phyloP scores from a whole-genome alignment of 306 rosid genomes.

The Castanospermum australe region DNA sequence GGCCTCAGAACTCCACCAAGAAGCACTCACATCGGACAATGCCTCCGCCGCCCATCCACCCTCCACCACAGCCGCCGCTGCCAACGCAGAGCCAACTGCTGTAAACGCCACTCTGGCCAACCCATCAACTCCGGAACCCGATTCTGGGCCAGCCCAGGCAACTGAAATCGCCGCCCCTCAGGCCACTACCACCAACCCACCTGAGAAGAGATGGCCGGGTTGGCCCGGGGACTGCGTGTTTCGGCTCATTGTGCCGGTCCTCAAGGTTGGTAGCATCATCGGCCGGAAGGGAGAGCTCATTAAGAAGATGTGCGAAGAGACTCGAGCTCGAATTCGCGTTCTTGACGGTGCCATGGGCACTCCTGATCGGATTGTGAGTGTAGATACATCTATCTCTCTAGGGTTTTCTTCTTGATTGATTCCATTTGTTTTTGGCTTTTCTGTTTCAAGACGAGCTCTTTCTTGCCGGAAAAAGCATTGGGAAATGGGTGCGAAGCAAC shows the following conservation, averaged over 20 bases:
- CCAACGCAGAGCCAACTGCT: not conserved
- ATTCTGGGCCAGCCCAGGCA: slow-evolving; percentile 15
- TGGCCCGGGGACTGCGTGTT: slow-evolving; percentile 95
- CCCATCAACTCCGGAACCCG: not conserved
- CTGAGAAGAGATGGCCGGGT: slow-evolving; percentile 85
- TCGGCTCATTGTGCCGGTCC: slow-evolving; percentile 76
- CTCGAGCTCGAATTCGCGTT: slow-evolving; percentile 83
- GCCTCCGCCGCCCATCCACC: not conserved
- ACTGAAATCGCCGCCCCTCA: slow-evolving; percentile 10
- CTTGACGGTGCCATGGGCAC: slow-evolving; percentile 77
- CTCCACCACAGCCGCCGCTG: not conserved
- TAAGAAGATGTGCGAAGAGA: slow-evolving; percentile 90
- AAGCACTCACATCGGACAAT: slow-evolving; percentile 3
- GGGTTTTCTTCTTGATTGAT: slow-evolving; percentile 15
- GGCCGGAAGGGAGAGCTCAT: slow-evolving; percentile 93
- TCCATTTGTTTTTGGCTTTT: not conserved
- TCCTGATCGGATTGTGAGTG: slow-evolving; percentile 84
- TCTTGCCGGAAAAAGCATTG: not conserved
- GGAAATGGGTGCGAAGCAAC: not conserved
- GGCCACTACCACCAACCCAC: slow-evolving; percentile 13
- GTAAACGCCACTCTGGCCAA: not conserved
- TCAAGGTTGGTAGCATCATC: slow-evolving; percentile 87
- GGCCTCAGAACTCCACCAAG: slow-evolving; percentile 2
- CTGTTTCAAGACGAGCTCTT: not conserved
- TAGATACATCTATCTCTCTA: slow-evolving; percentile 1